Base-by-base conservation (phyloP, 2,329 filamentous ascomycete genomes). In the Colletotrichum sp. region DNA sequence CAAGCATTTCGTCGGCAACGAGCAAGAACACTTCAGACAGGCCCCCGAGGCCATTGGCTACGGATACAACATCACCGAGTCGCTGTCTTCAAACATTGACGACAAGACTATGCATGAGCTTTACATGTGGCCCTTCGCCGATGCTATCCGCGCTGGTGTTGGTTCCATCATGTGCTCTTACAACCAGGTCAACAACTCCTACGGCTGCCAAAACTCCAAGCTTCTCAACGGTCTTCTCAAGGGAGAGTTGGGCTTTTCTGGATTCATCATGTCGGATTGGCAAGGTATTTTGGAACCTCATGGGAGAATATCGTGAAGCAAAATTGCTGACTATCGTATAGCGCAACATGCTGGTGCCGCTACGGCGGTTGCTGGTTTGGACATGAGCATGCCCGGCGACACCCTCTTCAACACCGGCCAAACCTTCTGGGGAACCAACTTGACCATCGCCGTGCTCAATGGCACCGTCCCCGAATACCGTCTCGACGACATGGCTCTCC, bases 371-470 rank as follows among this genome's bases (percentile, higher is more conserved):
- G 94, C 94, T 27, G 95, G 95, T 52, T 87, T 97, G 28, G 95
- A 98, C 83, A 96, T 97, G 94, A 90, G 90, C n/a, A 97, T 97
- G 95, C 94, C 94, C 1, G 95, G 95, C 71, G 96, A 98, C 82
- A 94, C 94, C 2, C 78, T 86, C 25, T 98, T 98, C 86, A 91
- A 94, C 83, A 91, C 90, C 6, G 94, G 94, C 8, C 84, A 85
- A 67, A 93, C 93, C 22, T 98, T 89, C 88, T 98, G 94, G 94
- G 96, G 96, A 12, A 87, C 93, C 32, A 98, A 98, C 84, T 85
- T 98, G 79, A 98, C 96, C 3, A 87, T 98, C 64, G 95, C 95
- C 2, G 93, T 98, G 8, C 85, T 98, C 79, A 98, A 98, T 82
- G 96, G 96, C 44, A 98, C 96, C 1, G 87, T 98, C 36, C 95